Evolutionary conservation across 371 early-diverging fungal genomes (phyloP), one percentile per base, ranked within the genome.

Genomic region (Amoeboaphelidium protococcarum): DNA sequence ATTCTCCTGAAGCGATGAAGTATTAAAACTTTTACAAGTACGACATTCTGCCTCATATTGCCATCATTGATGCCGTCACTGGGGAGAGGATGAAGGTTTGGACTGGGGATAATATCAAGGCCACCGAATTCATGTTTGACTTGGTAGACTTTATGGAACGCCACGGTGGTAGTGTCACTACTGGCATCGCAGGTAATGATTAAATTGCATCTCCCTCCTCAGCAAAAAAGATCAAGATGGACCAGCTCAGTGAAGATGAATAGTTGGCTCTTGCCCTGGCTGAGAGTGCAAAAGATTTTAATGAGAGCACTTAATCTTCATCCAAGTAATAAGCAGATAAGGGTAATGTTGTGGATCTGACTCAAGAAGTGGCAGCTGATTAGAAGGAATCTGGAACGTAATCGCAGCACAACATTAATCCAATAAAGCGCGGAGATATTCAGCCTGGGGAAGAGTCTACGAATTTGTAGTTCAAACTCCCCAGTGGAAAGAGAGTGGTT

Each of bases 51-150:
- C 94, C 92, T 21, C 82, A 89, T 58, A 62, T 83, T 16, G 82
- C 82, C 23, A 76, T 80, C 45, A 69, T 91, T 27, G 90, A 91
- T 54, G 81, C 92, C 1, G 65, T 78, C 43, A 91, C 87, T 23
- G 86, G 88, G 72, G 69, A 58, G 51, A 46, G 49, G 45, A 48
- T 54, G 44, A 46, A 27, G 23, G 20, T 37, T 26, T 27, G 25
- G 23, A 16, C 24, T 27, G n/a, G n/a, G n/a, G 12, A 46, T 6
- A 16, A n/a, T n/a, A 20, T 20, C 20, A 23, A 27, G n/a, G 3
- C 23, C 20, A 19, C 13, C 49, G 42, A 12, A 27, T 41, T 31
- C 22, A 27, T 2, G 47, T 25, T 13, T 13, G 25, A 42, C 19
- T n/a, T 61, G n/a, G 41, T 54, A 16, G 65, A 65, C 23, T 66